Evolutionary conservation across 163 green algal species (phyloP), one percentile per base, ranked within the genome.

Genomic region (Scenedesmus sp.): DNA sequence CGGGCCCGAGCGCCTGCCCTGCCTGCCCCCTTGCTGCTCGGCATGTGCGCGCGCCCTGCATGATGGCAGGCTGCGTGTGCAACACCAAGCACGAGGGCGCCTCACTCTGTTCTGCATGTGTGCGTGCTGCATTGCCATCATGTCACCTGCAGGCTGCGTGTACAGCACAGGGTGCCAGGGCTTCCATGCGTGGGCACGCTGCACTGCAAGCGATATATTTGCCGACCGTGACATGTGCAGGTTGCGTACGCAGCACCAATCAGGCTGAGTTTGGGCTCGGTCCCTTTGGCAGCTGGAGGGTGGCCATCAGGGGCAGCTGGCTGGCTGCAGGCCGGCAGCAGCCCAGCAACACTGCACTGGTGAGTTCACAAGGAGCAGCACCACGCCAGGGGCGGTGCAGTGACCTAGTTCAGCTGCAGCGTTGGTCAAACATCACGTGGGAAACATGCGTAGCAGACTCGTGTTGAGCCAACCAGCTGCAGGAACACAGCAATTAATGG

Each of bases 271-370:
- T 85, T 85, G 79, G 42, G 2, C 42, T 85, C 20, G 79, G 79
- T 37, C 79, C 79, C 20, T 85, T 85, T 42, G 79, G 79, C 79
- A 85, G 79, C 79, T 85, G 79, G 79, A 43, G n/a, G 7, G 42
- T 85, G n/a, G 43, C 42, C 40, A 85, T 68, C 22, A 65, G 33
- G 42, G 79, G 79, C 40, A 85, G 40, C 37, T 85, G 79, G 79
- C 46, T 51, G n/a, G 7, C 43, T 43, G 79, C 79, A 85, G 79
- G 44, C 22, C 42, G 33, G 46, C 22, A 68, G 40, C 79, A 85
- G n/a, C 30, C 46, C 4, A 26, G 24, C 46, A 42, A 85, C 42
- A 59, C 79, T 16, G 79, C 18, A 22, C 22, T 68, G 79, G 79
- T 85, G 49, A 68, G 79, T 18, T 30, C 72, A 80, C 65, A 13